Conservation (phyloP, 352 stramenopile genomes). For the Bremia lactucae region DNA sequence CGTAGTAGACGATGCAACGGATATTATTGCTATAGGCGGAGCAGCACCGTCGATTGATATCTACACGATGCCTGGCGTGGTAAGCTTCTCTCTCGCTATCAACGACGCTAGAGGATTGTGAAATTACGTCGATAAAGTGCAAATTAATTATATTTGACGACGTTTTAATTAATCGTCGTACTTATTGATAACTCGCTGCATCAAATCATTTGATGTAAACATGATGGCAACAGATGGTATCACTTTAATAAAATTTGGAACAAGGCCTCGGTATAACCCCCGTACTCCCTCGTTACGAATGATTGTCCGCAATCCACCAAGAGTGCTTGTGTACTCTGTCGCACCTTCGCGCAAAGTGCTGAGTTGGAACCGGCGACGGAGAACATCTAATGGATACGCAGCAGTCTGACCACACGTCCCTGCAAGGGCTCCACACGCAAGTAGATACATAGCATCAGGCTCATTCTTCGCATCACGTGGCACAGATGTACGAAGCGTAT, state of each 20-base stretch:
- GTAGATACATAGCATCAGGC: constrained; percentile 41
- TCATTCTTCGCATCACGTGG: constrained; percentile 35
- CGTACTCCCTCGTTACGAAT: constrained; percentile 39
- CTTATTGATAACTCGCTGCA: constrained; percentile 34
- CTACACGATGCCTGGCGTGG: constrained; percentile 69
- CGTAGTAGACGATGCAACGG: constrained; percentile 42
- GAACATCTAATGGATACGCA: constrained; percentile 68
- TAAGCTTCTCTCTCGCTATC: constrained; percentile 68
- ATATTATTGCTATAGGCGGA: constrained; percentile 60
- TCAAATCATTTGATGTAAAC: constrained; percentile 71
- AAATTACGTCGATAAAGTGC: constrained; percentile 3
- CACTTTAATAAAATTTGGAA: constrained; percentile 69
- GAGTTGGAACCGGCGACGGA: constrained; percentile 63
- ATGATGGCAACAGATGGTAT: constrained; percentile 74
- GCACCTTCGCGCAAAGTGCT: constrained; percentile 26
- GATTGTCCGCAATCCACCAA: constrained; percentile 37
- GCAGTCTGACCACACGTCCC: constrained; percentile 62
- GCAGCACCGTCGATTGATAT: constrained; percentile 52
- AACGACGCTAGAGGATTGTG: constrained; percentile 20
- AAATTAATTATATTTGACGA: constrained; percentile 13
- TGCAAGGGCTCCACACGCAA: constrained; percentile 49
- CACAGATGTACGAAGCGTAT: constrained; percentile 37
- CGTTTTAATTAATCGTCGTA: constrained; percentile 11
- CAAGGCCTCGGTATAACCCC: constrained; percentile 56
- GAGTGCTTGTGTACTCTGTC: constrained; percentile 37